These are phyloP conservation scores for Cryptosporidium baileyi DNA, from an alignment of 169 alveolate genomes.

Conservation along the genomic window DNA sequence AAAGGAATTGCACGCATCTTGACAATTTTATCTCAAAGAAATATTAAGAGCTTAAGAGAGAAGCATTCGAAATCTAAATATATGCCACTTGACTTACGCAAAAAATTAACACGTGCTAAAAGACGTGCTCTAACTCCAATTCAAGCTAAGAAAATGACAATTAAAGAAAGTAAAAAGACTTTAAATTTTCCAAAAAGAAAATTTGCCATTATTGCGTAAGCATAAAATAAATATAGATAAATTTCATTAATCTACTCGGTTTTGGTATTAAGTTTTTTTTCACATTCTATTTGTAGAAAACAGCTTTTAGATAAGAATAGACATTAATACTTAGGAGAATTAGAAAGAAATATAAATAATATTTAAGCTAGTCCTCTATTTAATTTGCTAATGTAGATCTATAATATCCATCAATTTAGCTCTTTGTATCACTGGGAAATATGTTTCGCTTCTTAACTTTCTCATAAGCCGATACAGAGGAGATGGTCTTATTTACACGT, in stretches of 20 bases:
- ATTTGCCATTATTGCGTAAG: conserved; percentile 77
- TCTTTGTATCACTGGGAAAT: not conserved
- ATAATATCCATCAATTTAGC: not conserved
- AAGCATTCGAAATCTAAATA: conserved; percentile 81
- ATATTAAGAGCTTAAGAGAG: conserved; percentile 83
- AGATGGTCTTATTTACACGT: conserved; percentile 28
- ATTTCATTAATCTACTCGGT: too few relatives aligned
- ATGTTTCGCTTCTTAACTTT: conserved; percentile 2
- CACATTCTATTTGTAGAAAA: not conserved
- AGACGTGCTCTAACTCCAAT: conserved; percentile 87
- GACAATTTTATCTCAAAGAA: conserved; percentile 91
- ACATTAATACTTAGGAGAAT: too few relatives aligned
- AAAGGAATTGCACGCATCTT: conserved; percentile 91
- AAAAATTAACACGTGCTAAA: conserved; percentile 90
- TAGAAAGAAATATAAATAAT: not conserved
- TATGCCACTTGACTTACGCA: conserved; percentile 88
- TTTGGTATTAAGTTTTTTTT: too few relatives aligned
- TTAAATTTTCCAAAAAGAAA: conserved; percentile 82
- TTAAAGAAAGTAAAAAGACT: conserved; percentile 81
- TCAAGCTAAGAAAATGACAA: conserved; percentile 84
- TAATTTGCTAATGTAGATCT: not conserved
- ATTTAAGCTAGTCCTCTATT: not conserved
- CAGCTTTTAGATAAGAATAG: not conserved
- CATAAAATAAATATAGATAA: not conserved
- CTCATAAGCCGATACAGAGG: conserved; percentile 58